Evolutionary conservation across 2,329 filamentous ascomycete species (phyloP).

Genomic region (Aspergillus tamarii): DNA sequence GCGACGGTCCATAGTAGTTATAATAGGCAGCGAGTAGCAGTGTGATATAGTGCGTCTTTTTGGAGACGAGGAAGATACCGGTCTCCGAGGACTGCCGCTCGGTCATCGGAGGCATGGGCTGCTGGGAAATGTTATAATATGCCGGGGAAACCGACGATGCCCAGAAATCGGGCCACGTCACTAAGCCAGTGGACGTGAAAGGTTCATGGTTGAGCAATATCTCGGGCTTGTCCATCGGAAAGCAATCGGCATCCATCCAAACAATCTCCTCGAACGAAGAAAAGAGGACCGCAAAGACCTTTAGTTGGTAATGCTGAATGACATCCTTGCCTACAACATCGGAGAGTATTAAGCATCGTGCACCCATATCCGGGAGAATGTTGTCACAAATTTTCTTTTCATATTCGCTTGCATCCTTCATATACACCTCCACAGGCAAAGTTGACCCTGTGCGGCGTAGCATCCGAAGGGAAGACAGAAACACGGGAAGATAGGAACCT

Average conservation of each 20-base stretch:
- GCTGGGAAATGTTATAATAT: conserved; percentile 47
- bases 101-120: conserved; percentile 36
- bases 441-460: conserved; percentile 54
- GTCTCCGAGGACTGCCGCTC: conserved; percentile 42
- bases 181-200: conserved; percentile 55
- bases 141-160: conserved; percentile 47
- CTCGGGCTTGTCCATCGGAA: conserved; percentile 53
- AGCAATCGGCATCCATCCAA: conserved; percentile 62
- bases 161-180: conserved; percentile 61
- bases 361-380: conserved; percentile 45
- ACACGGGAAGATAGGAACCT: conserved; percentile 52
- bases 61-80: conserved; percentile 40
- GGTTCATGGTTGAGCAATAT: conserved; percentile 56
- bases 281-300: conserved; percentile 60
- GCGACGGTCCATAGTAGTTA: conserved; percentile 40
- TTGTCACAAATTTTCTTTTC: conserved; percentile 45
- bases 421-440: conserved; percentile 53
- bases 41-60: conserved; percentile 38
- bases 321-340: conserved; percentile 44
- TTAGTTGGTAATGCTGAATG: conserved; percentile 57
- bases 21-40: conserved; percentile 43
- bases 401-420: conserved; percentile 44
- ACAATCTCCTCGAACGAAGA: conserved; percentile 63
- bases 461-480: conserved; percentile 56
- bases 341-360: conserved; percentile 47